Evolutionary conservation across 768 basidiomycete genomes (phyloP).

Genomic region (Ramaria sp.): DNA sequence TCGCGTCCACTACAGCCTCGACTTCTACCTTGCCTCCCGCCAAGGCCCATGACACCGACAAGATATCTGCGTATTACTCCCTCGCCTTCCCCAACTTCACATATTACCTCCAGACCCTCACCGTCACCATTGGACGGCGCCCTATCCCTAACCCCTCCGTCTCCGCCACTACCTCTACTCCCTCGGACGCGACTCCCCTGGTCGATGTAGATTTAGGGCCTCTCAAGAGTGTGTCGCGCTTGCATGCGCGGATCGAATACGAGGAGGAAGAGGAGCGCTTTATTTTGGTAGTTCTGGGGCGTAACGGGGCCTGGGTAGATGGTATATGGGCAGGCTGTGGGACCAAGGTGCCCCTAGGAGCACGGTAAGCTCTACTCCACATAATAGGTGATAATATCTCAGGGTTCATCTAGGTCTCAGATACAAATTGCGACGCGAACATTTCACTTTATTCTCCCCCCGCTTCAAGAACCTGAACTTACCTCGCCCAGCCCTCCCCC

Average conservation of each 20-base stretch:
- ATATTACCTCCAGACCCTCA: conserved; percentile 94
- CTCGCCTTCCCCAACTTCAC: conserved; percentile 91
- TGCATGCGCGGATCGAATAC: conserved; percentile 93
- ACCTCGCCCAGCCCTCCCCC: conserved; percentile 72
- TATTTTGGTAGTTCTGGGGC: conserved; percentile 82
- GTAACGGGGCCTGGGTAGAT: conserved; percentile 98
- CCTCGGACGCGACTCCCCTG: conserved; percentile 34
- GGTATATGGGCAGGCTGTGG: conserved; percentile 92
- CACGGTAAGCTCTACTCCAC: conserved; percentile 43
- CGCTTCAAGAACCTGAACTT: conserved; percentile 67
- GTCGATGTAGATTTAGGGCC: conserved; percentile 82
- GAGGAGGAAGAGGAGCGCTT: conserved; percentile 85
- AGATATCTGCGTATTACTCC: conserved; percentile 88
- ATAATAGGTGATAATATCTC: background rate
- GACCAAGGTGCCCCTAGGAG: conserved; percentile 71
- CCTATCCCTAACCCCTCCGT: conserved; percentile 48
- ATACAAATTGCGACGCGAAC: conserved; percentile 89
- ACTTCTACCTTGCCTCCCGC: conserved; percentile 8
- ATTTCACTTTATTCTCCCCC: conserved; percentile 94
- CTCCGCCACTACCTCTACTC: conserved; percentile 39
- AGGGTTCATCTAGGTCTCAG: conserved; percentile 1
- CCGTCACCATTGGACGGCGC: conserved; percentile 87
- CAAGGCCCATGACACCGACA: conserved; percentile 33
- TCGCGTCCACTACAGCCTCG: conserved; percentile 2
- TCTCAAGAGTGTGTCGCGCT: conserved; percentile 92